Conservation (phyloP, 345 rosid species). For the Euphorbia tirucalli region DNA sequence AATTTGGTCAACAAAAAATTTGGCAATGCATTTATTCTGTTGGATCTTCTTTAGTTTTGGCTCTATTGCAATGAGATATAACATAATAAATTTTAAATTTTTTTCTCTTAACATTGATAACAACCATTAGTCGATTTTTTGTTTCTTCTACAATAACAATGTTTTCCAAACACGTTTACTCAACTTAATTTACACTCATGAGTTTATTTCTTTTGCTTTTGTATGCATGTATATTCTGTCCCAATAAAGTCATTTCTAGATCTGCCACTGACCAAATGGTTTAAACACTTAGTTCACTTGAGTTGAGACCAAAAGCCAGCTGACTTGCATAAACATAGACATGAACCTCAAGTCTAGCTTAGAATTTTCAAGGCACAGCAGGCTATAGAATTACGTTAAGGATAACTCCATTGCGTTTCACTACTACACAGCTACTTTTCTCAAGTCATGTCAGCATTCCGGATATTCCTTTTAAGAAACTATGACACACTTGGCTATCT, state of each 20-base stretch:
- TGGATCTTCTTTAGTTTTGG: not conserved
- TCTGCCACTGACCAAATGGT: too few relatives aligned
- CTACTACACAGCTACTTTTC: not conserved
- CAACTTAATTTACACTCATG: too few relatives aligned
- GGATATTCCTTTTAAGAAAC: not conserved
- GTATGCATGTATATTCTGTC: too few relatives aligned
- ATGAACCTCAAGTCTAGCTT: not conserved
- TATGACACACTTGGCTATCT: not conserved
- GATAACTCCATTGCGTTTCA: not conserved
- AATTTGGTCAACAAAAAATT: too few relatives aligned
- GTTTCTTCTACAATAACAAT: too few relatives aligned
- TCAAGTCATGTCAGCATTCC: not conserved
- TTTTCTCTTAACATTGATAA: too few relatives aligned
- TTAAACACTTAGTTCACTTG: too few relatives aligned
- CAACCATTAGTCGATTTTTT: too few relatives aligned
- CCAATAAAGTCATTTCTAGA: too few relatives aligned
- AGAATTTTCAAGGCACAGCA: not conserved
- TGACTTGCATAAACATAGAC: not conserved
- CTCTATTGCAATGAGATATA: not conserved
- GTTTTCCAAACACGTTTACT: not conserved
- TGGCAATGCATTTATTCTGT: not conserved
- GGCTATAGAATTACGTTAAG: not conserved
- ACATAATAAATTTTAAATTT: too few relatives aligned
- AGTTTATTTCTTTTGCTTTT: too few relatives aligned
- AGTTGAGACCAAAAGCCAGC: not conserved